Evolutionary conservation across 306 rosid genomes (phyloP).

Genomic region (Hippophae rhamnoides): DNA sequence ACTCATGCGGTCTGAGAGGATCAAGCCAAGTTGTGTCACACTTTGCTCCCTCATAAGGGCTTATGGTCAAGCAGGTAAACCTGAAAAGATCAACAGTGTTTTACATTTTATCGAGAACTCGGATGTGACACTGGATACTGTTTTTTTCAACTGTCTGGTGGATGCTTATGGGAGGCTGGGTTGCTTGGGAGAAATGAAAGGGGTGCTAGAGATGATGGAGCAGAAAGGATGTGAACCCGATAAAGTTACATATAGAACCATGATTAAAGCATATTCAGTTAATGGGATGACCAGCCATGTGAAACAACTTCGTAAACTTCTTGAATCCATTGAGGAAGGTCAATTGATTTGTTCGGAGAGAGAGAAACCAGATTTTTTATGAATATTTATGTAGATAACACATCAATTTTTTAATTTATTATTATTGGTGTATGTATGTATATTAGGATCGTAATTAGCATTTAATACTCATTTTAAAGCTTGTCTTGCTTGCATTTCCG

Average conservation of each 20-base stretch:
- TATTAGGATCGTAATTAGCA: too few species aligned
- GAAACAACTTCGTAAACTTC: constrained; percentile 49
- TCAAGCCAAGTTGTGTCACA: constrained; percentile 86
- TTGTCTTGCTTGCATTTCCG: too few species aligned
- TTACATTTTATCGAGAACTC: constrained; percentile 70
- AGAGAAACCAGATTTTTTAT: constrained; percentile 60
- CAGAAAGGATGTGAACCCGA: constrained; percentile 70
- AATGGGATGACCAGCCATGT: constrained; percentile 65
- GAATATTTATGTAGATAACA: neutral
- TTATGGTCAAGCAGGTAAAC: constrained; percentile 61
- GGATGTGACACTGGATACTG: constrained; percentile 52
- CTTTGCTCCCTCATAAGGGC: constrained; percentile 84
- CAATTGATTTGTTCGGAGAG: constrained; percentile 23
- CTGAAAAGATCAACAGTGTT: constrained; percentile 59
- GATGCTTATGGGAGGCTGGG: constrained; percentile 75
- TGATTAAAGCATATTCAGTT: constrained; percentile 69
- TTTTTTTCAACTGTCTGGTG: constrained; percentile 78
- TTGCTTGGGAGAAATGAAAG: constrained; percentile 68
- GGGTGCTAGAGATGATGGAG: constrained; percentile 69
- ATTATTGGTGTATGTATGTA: neutral
- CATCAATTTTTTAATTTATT: neutral
- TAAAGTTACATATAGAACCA: constrained; percentile 71
- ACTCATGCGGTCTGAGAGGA: constrained; percentile 83
- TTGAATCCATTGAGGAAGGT: constrained; percentile 32
- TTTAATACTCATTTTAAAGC: too few species aligned